phyloP scores from a whole-genome alignment of 2,329 filamentous ascomycete genomes.

The Paraconiothyrium sp. region DNA sequence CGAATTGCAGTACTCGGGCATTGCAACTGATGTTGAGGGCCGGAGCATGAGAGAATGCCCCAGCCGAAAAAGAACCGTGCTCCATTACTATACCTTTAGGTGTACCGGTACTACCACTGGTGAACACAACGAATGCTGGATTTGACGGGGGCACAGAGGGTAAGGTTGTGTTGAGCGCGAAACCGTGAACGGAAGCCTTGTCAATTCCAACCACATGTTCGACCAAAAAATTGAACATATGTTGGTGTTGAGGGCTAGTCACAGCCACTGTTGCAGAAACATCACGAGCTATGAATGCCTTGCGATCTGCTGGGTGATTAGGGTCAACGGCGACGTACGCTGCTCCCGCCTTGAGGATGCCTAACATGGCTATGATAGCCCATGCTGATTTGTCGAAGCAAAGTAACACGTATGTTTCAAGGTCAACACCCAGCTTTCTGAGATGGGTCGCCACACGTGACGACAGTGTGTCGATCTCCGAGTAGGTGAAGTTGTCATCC shows the following conservation, averaged over 20 bases:
- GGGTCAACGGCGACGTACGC: slow-evolving; percentile 39
- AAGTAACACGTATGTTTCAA: slow-evolving; percentile 20
- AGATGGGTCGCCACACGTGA: slow-evolving; percentile 23
- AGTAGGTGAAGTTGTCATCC: slow-evolving; percentile 27
- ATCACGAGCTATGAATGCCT: not conserved
- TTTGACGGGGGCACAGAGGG: not conserved
- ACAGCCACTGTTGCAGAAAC: slow-evolving; percentile 3
- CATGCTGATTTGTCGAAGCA: slow-evolving; percentile 33
- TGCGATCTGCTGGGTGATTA: slow-evolving; percentile 17
- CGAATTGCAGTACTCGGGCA: slow-evolving; percentile 7
- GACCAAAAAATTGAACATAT: not conserved
- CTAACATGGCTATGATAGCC: slow-evolving; percentile 51
- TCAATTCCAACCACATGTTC: not conserved
- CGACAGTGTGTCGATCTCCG: slow-evolving; percentile 21
- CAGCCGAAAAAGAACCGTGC: slow-evolving; percentile 6
- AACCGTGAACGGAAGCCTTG: not conserved
- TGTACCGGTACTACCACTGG: slow-evolving; percentile 62
- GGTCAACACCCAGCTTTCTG: slow-evolving; percentile 16
- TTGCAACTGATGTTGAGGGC: not conserved
- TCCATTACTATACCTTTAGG: slow-evolving; percentile 61
- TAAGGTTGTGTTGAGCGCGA: not conserved
- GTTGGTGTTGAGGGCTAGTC: not conserved
- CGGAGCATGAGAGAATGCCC: not conserved
- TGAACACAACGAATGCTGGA: slow-evolving; percentile 59
- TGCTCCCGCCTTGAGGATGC: slow-evolving; percentile 53